Conservation (phyloP, 495 filamentous ascomycete genomes). For the Astrocystis sublimbata region DNA sequence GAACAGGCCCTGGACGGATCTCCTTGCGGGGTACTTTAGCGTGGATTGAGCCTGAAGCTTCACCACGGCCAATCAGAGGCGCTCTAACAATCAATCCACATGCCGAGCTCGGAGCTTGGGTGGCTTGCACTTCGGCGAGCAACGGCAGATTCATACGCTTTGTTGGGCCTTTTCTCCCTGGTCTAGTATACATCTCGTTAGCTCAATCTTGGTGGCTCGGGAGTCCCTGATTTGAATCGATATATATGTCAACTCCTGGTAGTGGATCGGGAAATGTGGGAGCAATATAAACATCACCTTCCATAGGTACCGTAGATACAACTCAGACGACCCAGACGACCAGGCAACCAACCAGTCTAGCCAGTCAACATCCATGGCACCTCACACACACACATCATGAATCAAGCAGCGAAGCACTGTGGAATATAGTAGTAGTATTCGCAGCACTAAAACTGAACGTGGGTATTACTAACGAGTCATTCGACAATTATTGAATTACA, state of each 20-base stretch:
- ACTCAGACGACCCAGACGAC: no score
- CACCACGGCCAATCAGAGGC: background rate
- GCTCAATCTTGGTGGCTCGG: no score
- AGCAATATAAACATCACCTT: no score
- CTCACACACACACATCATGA: background rate
- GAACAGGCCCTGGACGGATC: no score
- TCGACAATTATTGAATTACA: background rate
- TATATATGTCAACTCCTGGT: no score
- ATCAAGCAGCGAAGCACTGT: background rate
- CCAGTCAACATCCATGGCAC: background rate
- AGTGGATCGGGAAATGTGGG: no score
- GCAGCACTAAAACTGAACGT: background rate
- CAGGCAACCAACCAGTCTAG: no score
- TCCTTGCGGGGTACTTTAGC: slow-evolving; percentile 6
- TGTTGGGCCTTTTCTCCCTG: no score
- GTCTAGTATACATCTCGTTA: no score
- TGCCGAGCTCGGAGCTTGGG: slow-evolving; percentile 16
- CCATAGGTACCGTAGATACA: no score
- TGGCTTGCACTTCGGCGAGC: background rate
- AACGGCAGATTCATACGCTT: background rate
- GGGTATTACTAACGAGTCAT: slow-evolving; percentile 11
- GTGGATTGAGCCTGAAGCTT: background rate
- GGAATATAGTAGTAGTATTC: background rate
- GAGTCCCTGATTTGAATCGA: no score
- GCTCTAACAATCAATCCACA: background rate